Evolutionary conservation across 2,329 filamentous ascomycete genomes (phyloP), one percentile per base, ranked within the genome.

Genomic region (Chaetomium sp.): DNA sequence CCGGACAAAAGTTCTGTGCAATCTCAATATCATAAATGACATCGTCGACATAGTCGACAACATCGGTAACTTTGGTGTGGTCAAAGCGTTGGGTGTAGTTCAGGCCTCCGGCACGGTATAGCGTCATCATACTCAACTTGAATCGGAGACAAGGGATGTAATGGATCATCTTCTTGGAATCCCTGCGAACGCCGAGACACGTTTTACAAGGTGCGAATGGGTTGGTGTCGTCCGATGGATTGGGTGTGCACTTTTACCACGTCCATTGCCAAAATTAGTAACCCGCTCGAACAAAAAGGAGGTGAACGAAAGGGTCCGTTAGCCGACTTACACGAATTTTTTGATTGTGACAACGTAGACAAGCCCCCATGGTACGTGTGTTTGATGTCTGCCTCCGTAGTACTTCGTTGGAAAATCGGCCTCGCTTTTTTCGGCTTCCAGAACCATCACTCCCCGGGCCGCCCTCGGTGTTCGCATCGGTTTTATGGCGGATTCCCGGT

Each of bases 91-190:
- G 57, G 0, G 78, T 80, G 33, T 79, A 67, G 2, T 67, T 62
- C 11, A 79, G 67, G 1, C 75, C 74, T 4, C 74, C 71, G 1
- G 64, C 63, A n/a, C 77, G 76, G 57, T 70, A 75, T 4, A 77
- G 62, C 1, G 66, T 60, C 12, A 73, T 66, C 7, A 75, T 70
- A 32, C 68, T 70, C 9, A 80, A 65, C 58, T 74, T 76, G 59
- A 68, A 71, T 10, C 77, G 72, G 11, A 70, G 63, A 54, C 78
- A 81, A 0, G 70, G 69, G 4, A 75, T 62, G 32, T 68, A 66
- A 53, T 79, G 77, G 5, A 79, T 72, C 2, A 75, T 74, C 59
- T 77, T 80, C 41, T 72, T 74, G 0, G 76, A 78, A 0, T 68
- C 68, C 34, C 63, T 66, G 9, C 68, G 66, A 3, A 76, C 69